Percentiles rank a stretch among this genome's conserved stretches.
These are phyloP conservation scores for Arabidopsis hybrid DNA, from an alignment of 441 rosid species.

Conservation along the genomic window DNA sequence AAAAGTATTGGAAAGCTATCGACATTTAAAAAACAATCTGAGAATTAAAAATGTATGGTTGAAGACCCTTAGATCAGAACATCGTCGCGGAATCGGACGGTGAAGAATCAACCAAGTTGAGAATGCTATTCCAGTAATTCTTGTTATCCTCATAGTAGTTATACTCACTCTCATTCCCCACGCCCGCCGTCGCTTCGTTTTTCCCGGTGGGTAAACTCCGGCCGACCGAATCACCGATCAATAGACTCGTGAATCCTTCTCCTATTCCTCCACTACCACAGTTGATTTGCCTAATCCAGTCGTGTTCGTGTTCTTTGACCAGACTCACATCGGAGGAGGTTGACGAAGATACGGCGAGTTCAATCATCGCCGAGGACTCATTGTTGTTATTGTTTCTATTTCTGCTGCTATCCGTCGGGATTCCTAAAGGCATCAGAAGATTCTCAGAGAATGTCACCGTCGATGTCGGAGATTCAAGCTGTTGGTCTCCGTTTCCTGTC, in stretches of 20 bases:
- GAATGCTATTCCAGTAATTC: constrained; percentile 97
- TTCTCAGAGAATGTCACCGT: constrained; percentile 81
- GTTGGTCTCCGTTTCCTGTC: constrained; percentile 44
- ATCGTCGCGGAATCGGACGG: constrained; percentile 70
- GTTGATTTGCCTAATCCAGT: constrained; percentile 54
- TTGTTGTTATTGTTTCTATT: constrained; percentile 9
- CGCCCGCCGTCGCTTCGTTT: constrained; percentile 17
- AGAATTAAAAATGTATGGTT: not conserved
- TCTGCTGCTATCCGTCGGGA: constrained; percentile 20
- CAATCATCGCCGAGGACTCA: constrained; percentile 42
- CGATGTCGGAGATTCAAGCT: constrained; percentile 82
- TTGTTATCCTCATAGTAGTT: constrained; percentile 80
- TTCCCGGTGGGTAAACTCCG: constrained; percentile 39
- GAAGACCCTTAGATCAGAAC: constrained; percentile 41
- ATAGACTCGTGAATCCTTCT: constrained; percentile 83
- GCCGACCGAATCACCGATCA: constrained; percentile 53
- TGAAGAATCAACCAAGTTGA: constrained; percentile 87
- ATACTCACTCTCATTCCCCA: constrained; percentile 47
- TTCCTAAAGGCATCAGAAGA: constrained; percentile 46
- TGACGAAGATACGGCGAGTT: constrained; percentile 58
- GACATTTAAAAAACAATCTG: constrained; percentile 23
- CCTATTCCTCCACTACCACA: constrained; percentile 45
- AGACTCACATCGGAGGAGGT: constrained; percentile 55
- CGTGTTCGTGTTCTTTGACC: constrained; percentile 65
- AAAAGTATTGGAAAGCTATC: constrained; percentile 35